Evolutionary conservation across 2,329 filamentous ascomycete genomes (phyloP).

Genomic region (Trichoderma sp.): DNA sequence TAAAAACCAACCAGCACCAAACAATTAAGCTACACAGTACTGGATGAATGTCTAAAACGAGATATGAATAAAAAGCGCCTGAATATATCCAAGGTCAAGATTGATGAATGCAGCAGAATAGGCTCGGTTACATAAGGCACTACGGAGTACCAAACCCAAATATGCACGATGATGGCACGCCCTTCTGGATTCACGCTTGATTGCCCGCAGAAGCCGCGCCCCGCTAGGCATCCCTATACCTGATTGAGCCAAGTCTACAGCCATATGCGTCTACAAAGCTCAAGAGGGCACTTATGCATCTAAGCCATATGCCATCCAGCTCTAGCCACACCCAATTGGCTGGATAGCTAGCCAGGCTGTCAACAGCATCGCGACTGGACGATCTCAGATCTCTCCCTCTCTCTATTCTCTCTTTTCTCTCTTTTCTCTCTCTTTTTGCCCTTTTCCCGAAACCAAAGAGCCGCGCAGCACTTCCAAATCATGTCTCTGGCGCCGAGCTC

Average conservation of each 20-base stretch:
- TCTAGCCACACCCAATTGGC: slow-evolving; percentile 7
- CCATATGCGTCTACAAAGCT: slow-evolving; percentile 26
- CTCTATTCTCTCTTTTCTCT: background rate
- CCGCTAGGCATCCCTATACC: slow-evolving; percentile 15
- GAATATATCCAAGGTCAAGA: background rate
- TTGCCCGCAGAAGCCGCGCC: background rate
- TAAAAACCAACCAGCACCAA: background rate
- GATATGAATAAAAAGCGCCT: background rate
- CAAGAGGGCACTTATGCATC: slow-evolving; percentile 18
- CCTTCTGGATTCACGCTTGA: background rate
- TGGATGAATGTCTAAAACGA: background rate
- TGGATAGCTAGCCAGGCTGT: slow-evolving; percentile 8
- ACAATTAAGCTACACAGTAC: background rate
- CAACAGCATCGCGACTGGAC: slow-evolving; percentile 14
- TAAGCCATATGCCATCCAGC: slow-evolving; percentile 15
- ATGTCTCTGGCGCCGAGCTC: slow-evolving; percentile 71
- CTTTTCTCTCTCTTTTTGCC: background rate
- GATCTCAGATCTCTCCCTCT: background rate
- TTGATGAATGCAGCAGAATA: background rate
- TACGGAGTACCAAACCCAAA: background rate
- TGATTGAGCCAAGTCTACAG: background rate
- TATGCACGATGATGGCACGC: slow-evolving; percentile 19
- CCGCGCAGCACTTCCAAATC: slow-evolving; percentile 21
- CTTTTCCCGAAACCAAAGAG: background rate
- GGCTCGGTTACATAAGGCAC: slow-evolving; percentile 12